Conservation (phyloP, 768 basidiomycete species). For the Clitopilus passeckerianus region DNA sequence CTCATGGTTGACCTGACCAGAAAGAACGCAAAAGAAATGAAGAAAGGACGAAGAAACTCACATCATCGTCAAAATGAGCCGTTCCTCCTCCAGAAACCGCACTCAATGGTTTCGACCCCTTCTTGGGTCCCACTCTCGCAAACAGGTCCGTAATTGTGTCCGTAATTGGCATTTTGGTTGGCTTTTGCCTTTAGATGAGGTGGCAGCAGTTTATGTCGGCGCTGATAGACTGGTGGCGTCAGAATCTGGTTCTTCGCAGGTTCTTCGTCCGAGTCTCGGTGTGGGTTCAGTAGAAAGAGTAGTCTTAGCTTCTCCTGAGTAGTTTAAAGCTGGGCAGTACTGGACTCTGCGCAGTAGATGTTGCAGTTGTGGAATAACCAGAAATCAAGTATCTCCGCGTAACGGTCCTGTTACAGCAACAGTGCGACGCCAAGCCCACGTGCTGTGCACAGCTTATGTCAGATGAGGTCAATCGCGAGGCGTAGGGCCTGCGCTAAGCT, state of each 20-base stretch:
- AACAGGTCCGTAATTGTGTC: conserved; percentile 53
- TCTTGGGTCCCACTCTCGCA: conserved; percentile 40
- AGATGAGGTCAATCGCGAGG: neutral
- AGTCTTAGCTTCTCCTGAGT: neutral
- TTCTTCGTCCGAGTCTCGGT: neutral
- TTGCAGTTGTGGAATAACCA: neutral
- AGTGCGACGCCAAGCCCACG: neutral
- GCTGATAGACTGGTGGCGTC: neutral
- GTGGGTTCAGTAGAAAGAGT: neutral
- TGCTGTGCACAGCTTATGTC: neutral
- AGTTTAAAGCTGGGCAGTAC: neutral
- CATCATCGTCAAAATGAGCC: conserved; percentile 66
- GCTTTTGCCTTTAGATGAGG: neutral
- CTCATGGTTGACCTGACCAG: conserved; percentile 7
- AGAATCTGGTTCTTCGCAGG: neutral
- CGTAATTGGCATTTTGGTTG: conserved; percentile 42
- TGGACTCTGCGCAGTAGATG: neutral
- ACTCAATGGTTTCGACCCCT: conserved; percentile 29
- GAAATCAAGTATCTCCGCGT: conserved; percentile 1
- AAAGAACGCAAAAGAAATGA: neutral
- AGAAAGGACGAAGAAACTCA: conserved; percentile 32
- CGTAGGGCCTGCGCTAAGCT: neutral
- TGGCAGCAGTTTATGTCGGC: neutral
- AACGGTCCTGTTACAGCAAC: neutral
- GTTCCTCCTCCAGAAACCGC: conserved; percentile 41